Evolutionary conservation across 2,329 filamentous ascomycete species (phyloP).

Genomic region (Hymenoscyphus repandus): DNA sequence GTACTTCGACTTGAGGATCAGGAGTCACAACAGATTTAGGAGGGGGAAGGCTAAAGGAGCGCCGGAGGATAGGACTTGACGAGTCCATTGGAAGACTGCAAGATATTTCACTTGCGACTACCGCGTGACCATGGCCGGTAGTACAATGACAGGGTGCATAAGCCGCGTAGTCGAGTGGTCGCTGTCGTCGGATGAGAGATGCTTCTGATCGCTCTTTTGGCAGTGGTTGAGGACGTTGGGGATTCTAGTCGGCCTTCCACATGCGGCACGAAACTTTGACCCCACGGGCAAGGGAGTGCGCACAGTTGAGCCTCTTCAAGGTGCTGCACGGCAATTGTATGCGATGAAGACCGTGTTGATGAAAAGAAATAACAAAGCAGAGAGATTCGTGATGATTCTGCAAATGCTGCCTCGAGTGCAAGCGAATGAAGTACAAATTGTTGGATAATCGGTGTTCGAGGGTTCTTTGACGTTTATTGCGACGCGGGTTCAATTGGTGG

Average conservation of each 20-base stretch:
- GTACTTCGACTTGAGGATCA: constrained; percentile 29
- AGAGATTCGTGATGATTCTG: too few species aligned
- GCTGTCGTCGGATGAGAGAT: background rate
- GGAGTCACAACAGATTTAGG: constrained; percentile 15
- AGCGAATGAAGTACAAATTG: too few species aligned
- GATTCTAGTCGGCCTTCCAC: background rate
- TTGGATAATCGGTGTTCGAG: too few species aligned
- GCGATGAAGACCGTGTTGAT: background rate
- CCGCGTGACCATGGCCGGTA: constrained; percentile 19
- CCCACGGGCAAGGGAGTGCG: background rate
- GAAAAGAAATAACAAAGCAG: too few species aligned
- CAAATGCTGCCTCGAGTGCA: too few species aligned
- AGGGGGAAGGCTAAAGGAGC: constrained; percentile 23
- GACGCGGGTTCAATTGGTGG: too few species aligned
- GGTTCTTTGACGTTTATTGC: too few species aligned
- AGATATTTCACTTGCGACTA: constrained; percentile 11
- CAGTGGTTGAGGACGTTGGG: background rate
- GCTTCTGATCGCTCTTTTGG: background rate
- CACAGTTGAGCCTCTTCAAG: background rate
- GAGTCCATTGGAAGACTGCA: constrained; percentile 24
- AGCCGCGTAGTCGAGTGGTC: background rate
- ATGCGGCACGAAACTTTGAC: background rate
- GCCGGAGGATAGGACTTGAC: constrained; percentile 14
- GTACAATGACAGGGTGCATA: background rate
- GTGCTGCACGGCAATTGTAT: background rate